Evolutionary conservation across 2,329 filamentous ascomycete genomes (phyloP).

Genomic region (Akanthomyces muscarius): DNA sequence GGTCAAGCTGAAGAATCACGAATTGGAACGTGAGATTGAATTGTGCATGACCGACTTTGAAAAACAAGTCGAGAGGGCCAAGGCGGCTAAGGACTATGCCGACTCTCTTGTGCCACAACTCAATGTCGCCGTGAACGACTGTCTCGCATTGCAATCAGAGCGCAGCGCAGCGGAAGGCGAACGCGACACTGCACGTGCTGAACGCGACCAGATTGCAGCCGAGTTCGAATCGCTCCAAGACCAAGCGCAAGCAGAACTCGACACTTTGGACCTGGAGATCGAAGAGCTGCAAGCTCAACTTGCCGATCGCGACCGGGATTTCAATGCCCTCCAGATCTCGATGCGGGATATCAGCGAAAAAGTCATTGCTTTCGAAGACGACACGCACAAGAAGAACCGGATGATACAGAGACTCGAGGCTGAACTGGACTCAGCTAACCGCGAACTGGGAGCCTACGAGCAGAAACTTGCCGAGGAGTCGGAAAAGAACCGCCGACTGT

Average conservation of each 20-base stretch:
- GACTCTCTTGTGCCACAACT: slow-evolving; percentile 74
- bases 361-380: slow-evolving; percentile 82
- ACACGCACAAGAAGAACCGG: slow-evolving; percentile 72
- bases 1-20: slow-evolving; percentile 83
- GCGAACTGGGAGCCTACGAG: slow-evolving; percentile 82
- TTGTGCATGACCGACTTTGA: slow-evolving; percentile 77
- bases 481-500: slow-evolving; percentile 80
- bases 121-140: slow-evolving; percentile 72
- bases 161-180: slow-evolving; percentile 71
- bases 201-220: slow-evolving; percentile 54
- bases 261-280: slow-evolving; percentile 65
- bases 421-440: slow-evolving; percentile 78
- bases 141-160: slow-evolving; percentile 74
- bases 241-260: slow-evolving; percentile 64
- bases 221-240: slow-evolving; percentile 59
- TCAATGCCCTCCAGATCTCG: slow-evolving; percentile 86
- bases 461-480: slow-evolving; percentile 79
- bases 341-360: slow-evolving; percentile 89
- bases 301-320: slow-evolving; percentile 76
- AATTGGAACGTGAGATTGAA: slow-evolving; percentile 78
- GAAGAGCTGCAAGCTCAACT: slow-evolving; percentile 68
- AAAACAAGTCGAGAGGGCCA: slow-evolving; percentile 54
- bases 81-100: slow-evolving; percentile 52
- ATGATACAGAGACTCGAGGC: slow-evolving; percentile 79
- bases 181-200: slow-evolving; percentile 77